Evolutionary conservation across 1,284 basidiomycete genomes (phyloP), one percentile per base, ranked within the genome.

Genomic region (Moesziomyces sp.): DNA sequence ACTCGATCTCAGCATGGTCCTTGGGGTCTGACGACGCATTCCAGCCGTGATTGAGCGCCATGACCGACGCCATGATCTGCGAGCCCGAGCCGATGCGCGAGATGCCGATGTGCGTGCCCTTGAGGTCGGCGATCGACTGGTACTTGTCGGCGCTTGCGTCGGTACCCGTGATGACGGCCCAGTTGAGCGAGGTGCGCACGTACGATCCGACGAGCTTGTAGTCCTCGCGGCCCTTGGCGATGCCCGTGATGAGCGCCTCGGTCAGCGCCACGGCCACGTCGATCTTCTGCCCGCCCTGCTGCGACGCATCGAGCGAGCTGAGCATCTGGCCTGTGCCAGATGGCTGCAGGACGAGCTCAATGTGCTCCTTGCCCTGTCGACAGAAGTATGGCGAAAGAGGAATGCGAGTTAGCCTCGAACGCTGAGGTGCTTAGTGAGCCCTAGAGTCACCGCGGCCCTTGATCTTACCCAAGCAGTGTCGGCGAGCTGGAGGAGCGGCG

Each of bases 171-270:
- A 94, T 92, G 26, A 97, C 93, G 0, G 94, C 95, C 82, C 82
- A 83, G 51, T 81, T 81, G 60, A 83, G 77, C 16, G 74, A 74
- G 47, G 72, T 82, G 5, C 77, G 89, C 52, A 98, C 95, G 83
- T 95, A 98, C 81, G 92, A 93, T 3, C 96, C 95, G 3, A 96
- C 90, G 16, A 98, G 90, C 84, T 92, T 93, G 86, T 97, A 98
- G 16, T 91, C 89, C 53, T 88, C 88, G 0, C 92, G 91, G 0
- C 93, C 93, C 46, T 83, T 84, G 13, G 93, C 93, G 54, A 97
- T 93, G 0, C 95, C 96, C 48, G 94, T 92, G 74, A 97, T 94
- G 42, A 98, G 87, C 0, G 93, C 90, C 84, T 97, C 96, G 0
- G 96, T 98, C 53, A 99, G 89, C 0, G 95, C 96, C 71, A 93